These are phyloP conservation scores for Luffa acutangula DNA, from an alignment of 306 rosid species.

Conservation along the genomic window DNA sequence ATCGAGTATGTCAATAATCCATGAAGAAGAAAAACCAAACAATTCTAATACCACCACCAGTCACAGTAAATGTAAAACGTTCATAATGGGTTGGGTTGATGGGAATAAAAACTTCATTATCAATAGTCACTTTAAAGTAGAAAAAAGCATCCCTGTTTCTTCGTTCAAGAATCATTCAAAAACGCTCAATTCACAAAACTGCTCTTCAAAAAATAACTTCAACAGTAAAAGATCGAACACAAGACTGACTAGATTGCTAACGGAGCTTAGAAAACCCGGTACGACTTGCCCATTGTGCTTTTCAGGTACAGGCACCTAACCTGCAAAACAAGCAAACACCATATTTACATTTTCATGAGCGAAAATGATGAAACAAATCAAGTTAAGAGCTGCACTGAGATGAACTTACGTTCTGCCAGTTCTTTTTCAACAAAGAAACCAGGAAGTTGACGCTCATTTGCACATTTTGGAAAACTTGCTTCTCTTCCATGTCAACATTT, in stretches of 20 bases:
- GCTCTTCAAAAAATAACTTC: background rate
- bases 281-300: constrained; percentile 33
- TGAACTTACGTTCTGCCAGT: constrained; percentile 76
- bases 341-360: background rate
- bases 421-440: constrained; percentile 71
- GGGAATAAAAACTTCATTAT: background rate
- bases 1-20: too few relatives aligned
- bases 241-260: background rate
- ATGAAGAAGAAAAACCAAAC: too few relatives aligned
- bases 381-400: background rate
- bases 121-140: background rate
- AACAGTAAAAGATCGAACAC: background rate
- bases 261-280: constrained; percentile 15
- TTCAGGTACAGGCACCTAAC: constrained; percentile 28
- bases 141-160: background rate
- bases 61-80: background rate
- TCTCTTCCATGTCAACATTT: constrained; percentile 78
- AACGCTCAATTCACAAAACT: constrained; percentile 4
- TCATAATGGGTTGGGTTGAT: background rate
- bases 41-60: background rate
- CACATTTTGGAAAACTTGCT: constrained; percentile 77
- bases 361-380: background rate
- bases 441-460: constrained; percentile 79
- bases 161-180: background rate
- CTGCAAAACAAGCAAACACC: background rate